Evolutionary conservation across 768 basidiomycete genomes (phyloP), one percentile per base, ranked within the genome.

Genomic region (Atractiella rhizophila): DNA sequence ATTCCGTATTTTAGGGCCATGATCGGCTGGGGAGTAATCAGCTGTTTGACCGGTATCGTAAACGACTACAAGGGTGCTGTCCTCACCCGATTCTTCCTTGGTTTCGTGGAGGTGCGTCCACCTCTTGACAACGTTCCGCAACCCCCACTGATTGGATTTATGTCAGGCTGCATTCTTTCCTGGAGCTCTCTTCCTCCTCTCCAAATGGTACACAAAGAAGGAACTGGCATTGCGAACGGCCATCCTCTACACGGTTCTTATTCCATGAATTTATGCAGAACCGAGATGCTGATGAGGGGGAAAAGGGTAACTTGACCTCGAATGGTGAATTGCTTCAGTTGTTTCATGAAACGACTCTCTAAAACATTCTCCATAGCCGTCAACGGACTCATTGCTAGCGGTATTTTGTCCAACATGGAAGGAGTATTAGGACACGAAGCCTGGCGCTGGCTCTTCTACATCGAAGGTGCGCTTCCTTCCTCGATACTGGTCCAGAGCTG

Each of bases 291-390:
- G n/a, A n/a, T n/a, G n/a, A n/a, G n/a, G n/a, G n/a, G n/a, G n/a
- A n/a, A n/a, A n/a, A n/a, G n/a, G n/a, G n/a, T 9, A 25, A 24
- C 41, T 21, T 32, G 41, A 8, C 70, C 66, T 50, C 62, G 80
- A 23, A 70, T 81, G 39, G 71, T 69, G 40, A 83, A 81, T 62
- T 79, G 77, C 1, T 79, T 81, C n/a, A n/a, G n/a, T n/a, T 54
- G 78, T 78, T 4, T 66, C 76, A 2, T 60, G 80, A 12, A 67
- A 81, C 39, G 76, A 77, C 10, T 73, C 75, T 25, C 72, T 20
- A 27, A 27, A 37, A n/a, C 7, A 7, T 5, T 5, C 10, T 12
- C 23, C 18, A 35, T 35, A 12, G 34, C 34, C 10, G 34, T 7
- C 15, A 8, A 29, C n/a, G 41, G 26, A 42, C 41, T 25, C 27